phyloP scores from a whole-genome alignment of 169 alveolate species.

The Condylostoma magnum region DNA sequence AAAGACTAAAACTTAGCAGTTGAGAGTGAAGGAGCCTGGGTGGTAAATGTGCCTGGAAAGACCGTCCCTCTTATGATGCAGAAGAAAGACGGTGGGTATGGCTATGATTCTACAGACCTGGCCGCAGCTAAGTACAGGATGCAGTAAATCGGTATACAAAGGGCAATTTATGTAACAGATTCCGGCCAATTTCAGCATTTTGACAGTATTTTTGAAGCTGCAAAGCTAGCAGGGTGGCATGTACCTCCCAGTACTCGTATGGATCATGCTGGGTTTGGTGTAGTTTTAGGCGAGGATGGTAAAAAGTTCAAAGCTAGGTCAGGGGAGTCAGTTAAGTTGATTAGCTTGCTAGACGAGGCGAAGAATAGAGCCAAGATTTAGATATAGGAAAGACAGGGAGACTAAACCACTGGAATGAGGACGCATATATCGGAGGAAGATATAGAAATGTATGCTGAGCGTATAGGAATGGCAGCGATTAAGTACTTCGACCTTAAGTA shows the following conservation, averaged over 20 bases:
- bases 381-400: slow-evolving; percentile 72
- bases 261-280: slow-evolving; percentile 98
- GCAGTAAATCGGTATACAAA: slow-evolving; percentile 70
- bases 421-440: slow-evolving; percentile 68
- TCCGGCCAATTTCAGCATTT: slow-evolving; percentile 95
- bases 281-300: slow-evolving; percentile 94
- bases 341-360: slow-evolving; percentile 96
- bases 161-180: slow-evolving; percentile 95
- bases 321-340: slow-evolving; percentile 93
- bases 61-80: slow-evolving; percentile 92
- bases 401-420: slow-evolving; percentile 58
- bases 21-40: slow-evolving; percentile 77
- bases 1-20: slow-evolving; percentile 59
- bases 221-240: slow-evolving; percentile 89
- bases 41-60: slow-evolving; percentile 58
- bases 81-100: slow-evolving; percentile 98
- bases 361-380: slow-evolving; percentile 91
- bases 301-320: slow-evolving; percentile 95
- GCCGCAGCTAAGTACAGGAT: slow-evolving; percentile 92
- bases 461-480: slow-evolving; percentile 96
- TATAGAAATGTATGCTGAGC: slow-evolving; percentile 86
- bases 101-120: slow-evolving; percentile 98
- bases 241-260: slow-evolving; percentile 76
- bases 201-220: slow-evolving; percentile 92
- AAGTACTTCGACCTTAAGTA: slow-evolving; percentile 97